These are phyloP conservation scores for Phytophthora meadii DNA, from an alignment of 352 stramenopile genomes.

Conservation along the genomic window DNA sequence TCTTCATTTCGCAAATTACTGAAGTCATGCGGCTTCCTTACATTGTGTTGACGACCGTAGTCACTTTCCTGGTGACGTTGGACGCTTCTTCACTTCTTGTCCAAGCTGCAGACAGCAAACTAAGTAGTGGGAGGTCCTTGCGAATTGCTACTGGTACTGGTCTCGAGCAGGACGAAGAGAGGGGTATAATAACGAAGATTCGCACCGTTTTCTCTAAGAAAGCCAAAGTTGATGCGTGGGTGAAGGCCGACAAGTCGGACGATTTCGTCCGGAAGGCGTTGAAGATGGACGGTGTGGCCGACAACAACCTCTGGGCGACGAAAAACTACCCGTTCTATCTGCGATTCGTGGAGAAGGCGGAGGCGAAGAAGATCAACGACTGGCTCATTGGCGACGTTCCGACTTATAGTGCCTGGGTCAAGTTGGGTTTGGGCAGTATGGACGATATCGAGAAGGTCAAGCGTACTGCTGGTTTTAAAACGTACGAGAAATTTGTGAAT, in stretches of 20 bases:
- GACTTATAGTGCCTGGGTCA: neutral
- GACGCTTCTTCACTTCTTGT: neutral
- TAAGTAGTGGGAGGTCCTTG: neutral
- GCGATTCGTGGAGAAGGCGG: neutral
- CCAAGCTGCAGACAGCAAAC: neutral
- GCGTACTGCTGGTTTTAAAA: neutral
- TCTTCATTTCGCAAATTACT: too few relatives aligned
- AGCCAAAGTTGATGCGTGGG: neutral
- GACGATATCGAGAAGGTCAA: neutral
- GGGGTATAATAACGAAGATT: neutral
- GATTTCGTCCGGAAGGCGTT: slow-evolving; percentile 2
- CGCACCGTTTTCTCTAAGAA: neutral
- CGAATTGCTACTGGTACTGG: neutral
- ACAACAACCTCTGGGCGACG: neutral
- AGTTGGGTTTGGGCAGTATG: neutral
- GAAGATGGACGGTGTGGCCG: neutral
- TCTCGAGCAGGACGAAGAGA: neutral
- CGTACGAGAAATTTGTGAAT: neutral
- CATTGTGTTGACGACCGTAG: neutral
- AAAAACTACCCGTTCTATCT: neutral
- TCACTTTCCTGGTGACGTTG: neutral
- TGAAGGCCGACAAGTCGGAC: neutral
- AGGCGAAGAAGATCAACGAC: neutral
- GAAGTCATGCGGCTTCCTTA: neutral
- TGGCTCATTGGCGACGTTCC: neutral